phyloP scores from a whole-genome alignment of 176 grass and related monocot species.

The Ananas comosus region DNA sequence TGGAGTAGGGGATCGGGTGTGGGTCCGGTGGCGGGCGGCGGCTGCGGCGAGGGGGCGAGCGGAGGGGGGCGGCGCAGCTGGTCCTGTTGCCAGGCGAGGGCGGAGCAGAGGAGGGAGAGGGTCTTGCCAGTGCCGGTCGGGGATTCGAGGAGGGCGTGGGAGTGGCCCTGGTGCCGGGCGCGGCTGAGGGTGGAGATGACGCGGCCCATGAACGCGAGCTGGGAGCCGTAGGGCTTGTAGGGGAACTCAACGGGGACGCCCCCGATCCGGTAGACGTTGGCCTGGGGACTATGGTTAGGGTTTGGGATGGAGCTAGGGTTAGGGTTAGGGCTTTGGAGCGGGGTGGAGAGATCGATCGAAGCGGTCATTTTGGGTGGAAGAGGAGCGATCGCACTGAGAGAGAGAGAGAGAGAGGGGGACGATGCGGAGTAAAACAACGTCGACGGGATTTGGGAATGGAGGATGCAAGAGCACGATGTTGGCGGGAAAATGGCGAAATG shows the following conservation, averaged over 20 bases:
- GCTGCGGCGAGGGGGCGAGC: background rate
- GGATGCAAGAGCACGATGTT: no score
- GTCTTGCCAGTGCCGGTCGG: slow-evolving; percentile 92
- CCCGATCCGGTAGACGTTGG: slow-evolving; percentile 62
- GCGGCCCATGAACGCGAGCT: slow-evolving; percentile 96
- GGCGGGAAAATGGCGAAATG: no score
- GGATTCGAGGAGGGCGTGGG: slow-evolving; percentile 88
- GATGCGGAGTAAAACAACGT: background rate
- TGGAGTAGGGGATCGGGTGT: slow-evolving; percentile 39
- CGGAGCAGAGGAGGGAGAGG: slow-evolving; percentile 91
- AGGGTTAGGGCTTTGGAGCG: background rate
- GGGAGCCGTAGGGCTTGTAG: slow-evolving; percentile 78
- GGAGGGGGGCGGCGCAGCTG: slow-evolving; percentile 34
- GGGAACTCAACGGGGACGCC: slow-evolving; percentile 88
- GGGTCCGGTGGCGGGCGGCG: background rate
- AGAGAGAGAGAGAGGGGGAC: background rate
- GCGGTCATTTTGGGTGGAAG: no score
- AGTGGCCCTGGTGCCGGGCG: slow-evolving; percentile 62
- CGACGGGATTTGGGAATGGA: no score
- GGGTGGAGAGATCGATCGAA: background rate
- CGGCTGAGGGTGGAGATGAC: slow-evolving; percentile 75
- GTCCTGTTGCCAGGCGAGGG: slow-evolving; percentile 77
- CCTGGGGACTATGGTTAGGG: slow-evolving; percentile 12
- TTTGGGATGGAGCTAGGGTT: slow-evolving; percentile 5
- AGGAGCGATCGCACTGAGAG: background rate